Evolutionary conservation across 1,139 yeast genomes (phyloP).

Genomic region (Kodamaea arcana): DNA sequence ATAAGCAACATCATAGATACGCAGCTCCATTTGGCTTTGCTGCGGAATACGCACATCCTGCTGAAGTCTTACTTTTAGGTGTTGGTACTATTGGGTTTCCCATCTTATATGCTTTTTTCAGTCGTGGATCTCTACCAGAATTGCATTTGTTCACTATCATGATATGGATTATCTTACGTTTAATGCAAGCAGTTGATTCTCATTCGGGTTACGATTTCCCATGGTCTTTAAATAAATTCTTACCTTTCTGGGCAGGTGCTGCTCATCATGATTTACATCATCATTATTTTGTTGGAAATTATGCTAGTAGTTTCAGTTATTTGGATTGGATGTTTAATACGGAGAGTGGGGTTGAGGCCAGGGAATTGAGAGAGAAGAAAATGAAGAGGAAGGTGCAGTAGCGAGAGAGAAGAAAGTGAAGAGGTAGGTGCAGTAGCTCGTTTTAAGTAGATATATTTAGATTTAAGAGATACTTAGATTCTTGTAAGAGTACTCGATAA

Average conservation of each 20-base stretch:
- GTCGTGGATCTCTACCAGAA: slow-evolving; percentile 46
- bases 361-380: slow-evolving; percentile 54
- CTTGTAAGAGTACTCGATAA: no score
- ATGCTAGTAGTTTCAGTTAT: slow-evolving; percentile 91
- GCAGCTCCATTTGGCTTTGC: slow-evolving; percentile 97
- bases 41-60: slow-evolving; percentile 96
- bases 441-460: no score
- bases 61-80: slow-evolving; percentile 86
- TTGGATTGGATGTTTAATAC: slow-evolving; percentile 85
- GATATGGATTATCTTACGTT: slow-evolving; percentile 81
- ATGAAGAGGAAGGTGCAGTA: slow-evolving; percentile 28
- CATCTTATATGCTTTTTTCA: slow-evolving; percentile 46
- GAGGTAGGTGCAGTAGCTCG: background rate
- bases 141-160: slow-evolving; percentile 83
- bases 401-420: slow-evolving; percentile 16
- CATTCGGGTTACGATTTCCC: slow-evolving; percentile 98
- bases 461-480: no score
- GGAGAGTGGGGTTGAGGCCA: slow-evolving; percentile 74
- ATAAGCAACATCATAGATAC: slow-evolving; percentile 93
- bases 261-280: slow-evolving; percentile 97
- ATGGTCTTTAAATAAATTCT: slow-evolving; percentile 84
- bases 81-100: slow-evolving; percentile 96
- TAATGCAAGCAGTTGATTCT: slow-evolving; percentile 92
- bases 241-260: slow-evolving; percentile 98
- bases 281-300: slow-evolving; percentile 88